Percentiles rank a stretch among this genome's conserved stretches.
Conservation (phyloP, 257 asterid genomes). For the Coffea eugenioides region DNA sequence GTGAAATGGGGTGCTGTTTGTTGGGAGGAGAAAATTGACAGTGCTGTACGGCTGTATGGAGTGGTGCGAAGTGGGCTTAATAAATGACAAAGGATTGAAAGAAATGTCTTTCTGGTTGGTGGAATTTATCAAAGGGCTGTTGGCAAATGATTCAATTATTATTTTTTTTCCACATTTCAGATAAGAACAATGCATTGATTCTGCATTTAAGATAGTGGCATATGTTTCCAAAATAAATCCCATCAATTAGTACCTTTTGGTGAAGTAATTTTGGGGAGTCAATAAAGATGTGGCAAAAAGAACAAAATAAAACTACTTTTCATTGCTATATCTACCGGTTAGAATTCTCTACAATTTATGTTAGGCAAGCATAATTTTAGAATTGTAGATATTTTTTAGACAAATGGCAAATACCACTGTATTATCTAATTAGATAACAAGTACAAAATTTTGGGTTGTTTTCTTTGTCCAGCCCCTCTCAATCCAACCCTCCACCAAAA, state of each 20-base stretch:
- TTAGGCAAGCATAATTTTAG: neutral
- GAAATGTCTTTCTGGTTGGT: slow-evolving; percentile 35
- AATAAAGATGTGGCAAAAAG: neutral
- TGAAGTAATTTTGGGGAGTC: neutral
- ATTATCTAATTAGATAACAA: too few relatives aligned
- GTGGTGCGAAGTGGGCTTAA: slow-evolving; percentile 39
- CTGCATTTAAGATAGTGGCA: slow-evolving; percentile 13
- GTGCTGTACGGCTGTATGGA: slow-evolving; percentile 11
- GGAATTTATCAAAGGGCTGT: slow-evolving; percentile 26
- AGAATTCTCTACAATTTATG: neutral
- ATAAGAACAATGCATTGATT: slow-evolving; percentile 19
- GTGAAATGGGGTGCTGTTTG: neutral
- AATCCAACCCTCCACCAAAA: too few relatives aligned
- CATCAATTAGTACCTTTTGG: neutral
- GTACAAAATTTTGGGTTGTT: too few relatives aligned
- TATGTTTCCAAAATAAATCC: neutral
- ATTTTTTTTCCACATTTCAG: neutral
- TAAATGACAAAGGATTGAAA: slow-evolving; percentile 31
- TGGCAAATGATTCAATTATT: slow-evolving; percentile 7
- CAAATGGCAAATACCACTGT: too few relatives aligned
- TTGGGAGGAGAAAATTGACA: slow-evolving; percentile 23
- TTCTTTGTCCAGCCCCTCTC: too few relatives aligned
- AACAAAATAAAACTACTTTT: neutral
- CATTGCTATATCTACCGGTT: neutral
- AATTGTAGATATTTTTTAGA: too few relatives aligned